A percentile compares a stretch with the other conserved stretches of the same genome.
These are phyloP conservation scores for Viola odorata DNA, from an alignment of 345 rosid genomes.

Conservation along the genomic window DNA sequence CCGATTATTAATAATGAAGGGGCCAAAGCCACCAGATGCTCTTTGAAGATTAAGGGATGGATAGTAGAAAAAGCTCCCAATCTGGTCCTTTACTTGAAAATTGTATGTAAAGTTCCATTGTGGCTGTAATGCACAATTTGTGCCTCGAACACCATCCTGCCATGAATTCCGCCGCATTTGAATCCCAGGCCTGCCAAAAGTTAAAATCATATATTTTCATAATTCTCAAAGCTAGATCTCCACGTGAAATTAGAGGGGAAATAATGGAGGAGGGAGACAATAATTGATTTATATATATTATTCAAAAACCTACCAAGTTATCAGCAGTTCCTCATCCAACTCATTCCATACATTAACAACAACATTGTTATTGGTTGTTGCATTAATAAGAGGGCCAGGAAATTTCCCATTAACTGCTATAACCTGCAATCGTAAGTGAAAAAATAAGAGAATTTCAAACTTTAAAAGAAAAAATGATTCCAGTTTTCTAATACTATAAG, in stretches of 20 bases:
- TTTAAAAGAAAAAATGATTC: not conserved
- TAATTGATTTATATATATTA: not conserved
- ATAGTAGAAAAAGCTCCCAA: constrained; percentile 87
- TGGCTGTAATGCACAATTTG: constrained; percentile 76
- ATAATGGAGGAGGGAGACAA: not conserved
- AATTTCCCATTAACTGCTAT: constrained; percentile 69
- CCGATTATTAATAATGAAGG: constrained; percentile 65
- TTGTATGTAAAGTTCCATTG: constrained; percentile 65
- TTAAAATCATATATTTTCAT: constrained; percentile 4
- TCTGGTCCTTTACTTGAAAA: constrained; percentile 94
- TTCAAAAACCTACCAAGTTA: constrained; percentile 59
- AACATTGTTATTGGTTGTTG: constrained; percentile 74
- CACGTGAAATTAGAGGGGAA: not conserved
- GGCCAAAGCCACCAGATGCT: constrained; percentile 94
- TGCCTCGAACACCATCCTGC: constrained; percentile 90
- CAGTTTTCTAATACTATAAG: not conserved
- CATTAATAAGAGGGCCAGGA: constrained; percentile 70
- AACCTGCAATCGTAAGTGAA: constrained; percentile 44
- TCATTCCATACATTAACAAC: constrained; percentile 56
- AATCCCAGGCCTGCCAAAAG: constrained; percentile 65
- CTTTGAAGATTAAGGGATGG: constrained; percentile 82
- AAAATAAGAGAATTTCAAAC: not conserved
- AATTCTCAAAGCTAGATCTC: constrained; percentile 4
- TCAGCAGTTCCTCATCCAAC: constrained; percentile 67
- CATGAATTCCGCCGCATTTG: constrained; percentile 82